Evolutionary conservation across 2,329 filamentous ascomycete genomes (phyloP), one percentile per base, ranked within the genome.

Genomic region (Acrocalymma vagum): DNA sequence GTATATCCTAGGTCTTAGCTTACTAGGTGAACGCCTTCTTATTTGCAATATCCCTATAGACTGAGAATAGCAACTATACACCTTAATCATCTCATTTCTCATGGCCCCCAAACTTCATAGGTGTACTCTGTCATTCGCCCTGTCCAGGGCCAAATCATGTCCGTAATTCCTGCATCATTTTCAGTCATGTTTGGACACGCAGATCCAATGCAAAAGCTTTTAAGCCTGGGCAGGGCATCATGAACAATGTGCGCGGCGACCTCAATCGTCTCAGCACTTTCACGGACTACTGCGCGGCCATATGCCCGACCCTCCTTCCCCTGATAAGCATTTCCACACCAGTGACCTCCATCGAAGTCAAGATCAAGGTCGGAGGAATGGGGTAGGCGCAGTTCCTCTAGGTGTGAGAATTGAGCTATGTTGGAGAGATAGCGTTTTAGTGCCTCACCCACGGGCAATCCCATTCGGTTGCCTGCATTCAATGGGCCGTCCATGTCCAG

Each of bases 281-380:
- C 5, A 21, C 20, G 4, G 4, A 10, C 11, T 8, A 39, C 25
- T 6, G 3, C 3, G 7, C 41, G 35, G 6, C 29, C 25, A n/a
- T 38, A 38, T 4, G 15, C 21, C 10, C 36, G 36, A 9, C 42
- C 42, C 2, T 6, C 9, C 15, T 17, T 23, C n/a, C 42, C 42
- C 10, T 26, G 16, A 20, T 45, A 45, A 9, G 27, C 36, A 24
- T 45, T 45, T 4, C 42, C 42, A 16, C 42, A 45, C 11, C 29
- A 17, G 15, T 20, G 15, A 7, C 42, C 42, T 15, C 42, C 42
- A 8, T 45, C 42, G 26, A 36, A 40, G 10, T 26, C 34, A 6
- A 45, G 23, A 11, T 26, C 30, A n/a, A 45, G 42, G 6, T 30
- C 9, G 3, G 1, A 27, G 13, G 36, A 8, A 3, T n/a, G 3